A percentile compares a stretch with the other conserved stretches of the same genome.
These are phyloP conservation scores for Salicornia ramosissima DNA, from an alignment of 148 eudicot genomes.

Conservation along the genomic window DNA sequence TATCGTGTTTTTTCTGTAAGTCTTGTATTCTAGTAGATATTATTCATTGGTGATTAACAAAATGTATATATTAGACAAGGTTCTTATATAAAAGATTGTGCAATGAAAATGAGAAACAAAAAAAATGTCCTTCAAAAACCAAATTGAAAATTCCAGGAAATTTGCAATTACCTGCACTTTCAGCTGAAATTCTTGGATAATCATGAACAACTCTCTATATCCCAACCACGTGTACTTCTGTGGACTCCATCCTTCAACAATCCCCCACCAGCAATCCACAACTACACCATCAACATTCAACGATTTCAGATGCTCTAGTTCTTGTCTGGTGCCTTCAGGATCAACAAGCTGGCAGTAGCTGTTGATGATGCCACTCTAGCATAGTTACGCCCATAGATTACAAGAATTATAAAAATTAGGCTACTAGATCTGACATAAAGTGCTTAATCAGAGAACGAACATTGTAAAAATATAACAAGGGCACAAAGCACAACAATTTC, in stretches of 20 bases:
- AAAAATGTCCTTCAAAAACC: too few species aligned
- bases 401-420: neutral
- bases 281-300: constrained; percentile 55
- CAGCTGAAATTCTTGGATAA: constrained; percentile 50
- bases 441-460: neutral
- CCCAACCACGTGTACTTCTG: constrained; percentile 66
- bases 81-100: neutral
- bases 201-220: constrained; percentile 54
- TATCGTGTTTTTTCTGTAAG: neutral
- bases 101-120: neutral
- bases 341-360: constrained; percentile 62
- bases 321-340: constrained; percentile 58
- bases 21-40: too few species aligned
- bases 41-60: too few species aligned
- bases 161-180: constrained; percentile 51
- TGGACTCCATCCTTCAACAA: constrained; percentile 63
- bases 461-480: neutral
- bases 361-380: constrained; percentile 64
- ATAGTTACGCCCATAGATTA: constrained; percentile 22
- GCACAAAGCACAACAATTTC: neutral
- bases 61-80: neutral
- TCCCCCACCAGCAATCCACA: constrained; percentile 76
- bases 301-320: constrained; percentile 55
- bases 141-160: neutral
- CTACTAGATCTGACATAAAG: neutral